Percentiles rank a stretch among this genome's conserved stretches.
phyloP scores from a whole-genome alignment of 495 filamentous ascomycete species.

The Trichoderma erinaceum region DNA sequence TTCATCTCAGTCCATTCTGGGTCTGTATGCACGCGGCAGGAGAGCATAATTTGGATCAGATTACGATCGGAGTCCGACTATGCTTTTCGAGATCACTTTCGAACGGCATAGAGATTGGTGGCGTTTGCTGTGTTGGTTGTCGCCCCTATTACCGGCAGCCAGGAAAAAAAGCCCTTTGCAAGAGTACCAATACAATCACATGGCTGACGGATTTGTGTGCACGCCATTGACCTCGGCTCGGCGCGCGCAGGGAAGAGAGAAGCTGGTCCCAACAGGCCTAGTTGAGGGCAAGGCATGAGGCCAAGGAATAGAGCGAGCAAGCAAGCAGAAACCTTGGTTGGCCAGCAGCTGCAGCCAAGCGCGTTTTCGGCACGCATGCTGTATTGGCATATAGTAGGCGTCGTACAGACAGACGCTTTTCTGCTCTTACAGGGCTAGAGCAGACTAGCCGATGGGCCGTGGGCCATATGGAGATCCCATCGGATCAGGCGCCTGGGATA shows the following conservation, averaged over 20 bases:
- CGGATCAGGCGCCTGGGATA: constrained; percentile 11
- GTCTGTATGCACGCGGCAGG: constrained; percentile 1
- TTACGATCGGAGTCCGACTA: constrained; percentile 2
- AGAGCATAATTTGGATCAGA: constrained; percentile 11
- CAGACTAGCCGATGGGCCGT: constrained; percentile 7
- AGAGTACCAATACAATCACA: background rate
- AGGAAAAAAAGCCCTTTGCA: background rate
- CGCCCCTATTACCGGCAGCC: background rate
- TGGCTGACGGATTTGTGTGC: background rate
- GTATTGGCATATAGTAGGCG: background rate
- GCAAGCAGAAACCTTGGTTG: background rate
- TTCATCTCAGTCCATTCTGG: constrained; percentile 1
- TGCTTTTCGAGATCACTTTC: background rate
- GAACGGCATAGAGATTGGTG: background rate
- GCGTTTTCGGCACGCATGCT: background rate
- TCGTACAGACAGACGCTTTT: background rate
- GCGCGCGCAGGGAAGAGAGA: background rate
- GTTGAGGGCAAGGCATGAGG: background rate
- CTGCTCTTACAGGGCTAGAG: constrained; percentile 2
- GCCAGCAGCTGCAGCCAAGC: background rate
- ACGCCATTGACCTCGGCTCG: constrained; percentile 3
- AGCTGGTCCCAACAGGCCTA: constrained; percentile 4
- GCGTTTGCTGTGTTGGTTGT: background rate
- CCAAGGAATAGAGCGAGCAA: background rate
- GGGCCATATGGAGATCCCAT: constrained; percentile 12